These are phyloP conservation scores for Tylopilus vinaceipallidus DNA, from an alignment of 768 basidiomycete species.

Conservation along the genomic window DNA sequence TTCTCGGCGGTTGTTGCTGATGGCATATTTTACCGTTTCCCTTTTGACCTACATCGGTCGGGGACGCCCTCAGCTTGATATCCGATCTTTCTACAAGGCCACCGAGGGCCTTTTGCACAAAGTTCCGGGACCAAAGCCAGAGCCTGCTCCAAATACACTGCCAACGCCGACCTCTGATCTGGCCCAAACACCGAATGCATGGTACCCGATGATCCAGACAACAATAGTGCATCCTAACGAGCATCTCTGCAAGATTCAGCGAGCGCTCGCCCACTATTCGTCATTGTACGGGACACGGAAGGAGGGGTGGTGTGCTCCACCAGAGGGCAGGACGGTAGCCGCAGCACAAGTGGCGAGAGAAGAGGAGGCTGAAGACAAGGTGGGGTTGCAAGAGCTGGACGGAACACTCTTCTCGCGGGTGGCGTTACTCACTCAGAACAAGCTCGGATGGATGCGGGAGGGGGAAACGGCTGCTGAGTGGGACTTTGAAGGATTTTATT, in stretches of 20 bases:
- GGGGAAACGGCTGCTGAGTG: conserved; percentile 29
- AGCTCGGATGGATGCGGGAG: conserved; percentile 41
- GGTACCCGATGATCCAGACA: conserved; percentile 55
- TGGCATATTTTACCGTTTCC: conserved; percentile 27
- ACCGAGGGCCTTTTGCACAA: conserved; percentile 36
- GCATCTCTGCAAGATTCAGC: conserved; percentile 46
- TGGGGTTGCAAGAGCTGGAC: conserved; percentile 39
- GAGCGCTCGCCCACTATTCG: conserved; percentile 47
- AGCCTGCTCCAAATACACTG: conserved; percentile 28
- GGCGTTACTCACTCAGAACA: conserved; percentile 49
- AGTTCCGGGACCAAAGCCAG: conserved; percentile 17
- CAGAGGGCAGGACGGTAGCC: conserved; percentile 14
- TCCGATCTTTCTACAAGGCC: conserved; percentile 30
- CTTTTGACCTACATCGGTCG: conserved; percentile 32
- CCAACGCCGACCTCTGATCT: conserved; percentile 33
- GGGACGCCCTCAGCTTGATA: conserved; percentile 33
- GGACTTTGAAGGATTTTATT: conserved; percentile 22
- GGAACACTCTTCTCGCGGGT: conserved; percentile 63
- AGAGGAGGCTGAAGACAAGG: conserved; percentile 25
- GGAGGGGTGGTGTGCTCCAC: conserved; percentile 23
- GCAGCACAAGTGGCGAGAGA: conserved; percentile 18
- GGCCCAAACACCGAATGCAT: conserved; percentile 47
- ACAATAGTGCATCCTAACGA: conserved; percentile 58
- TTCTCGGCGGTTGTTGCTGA: conserved; percentile 28
- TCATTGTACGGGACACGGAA: conserved; percentile 41